Conservation (phyloP, 73 alveolate genomes). For the Paramecium sonneborni region DNA sequence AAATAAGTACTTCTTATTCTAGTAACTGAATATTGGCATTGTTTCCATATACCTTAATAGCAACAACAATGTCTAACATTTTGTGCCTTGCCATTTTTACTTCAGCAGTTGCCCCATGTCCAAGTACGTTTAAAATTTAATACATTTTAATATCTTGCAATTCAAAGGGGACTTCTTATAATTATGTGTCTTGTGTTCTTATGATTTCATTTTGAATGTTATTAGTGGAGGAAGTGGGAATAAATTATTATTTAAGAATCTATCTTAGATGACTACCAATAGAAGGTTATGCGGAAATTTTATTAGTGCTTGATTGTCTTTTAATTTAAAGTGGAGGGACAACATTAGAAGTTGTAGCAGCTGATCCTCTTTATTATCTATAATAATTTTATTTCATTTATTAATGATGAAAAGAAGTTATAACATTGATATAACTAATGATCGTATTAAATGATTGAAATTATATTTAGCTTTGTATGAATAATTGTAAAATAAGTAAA, state of each 20-base stretch:
- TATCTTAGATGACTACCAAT: background rate
- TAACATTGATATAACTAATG: background rate
- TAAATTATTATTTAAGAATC: background rate
- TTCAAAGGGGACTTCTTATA: background rate
- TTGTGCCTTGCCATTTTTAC: conserved; percentile 58
- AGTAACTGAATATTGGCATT: background rate
- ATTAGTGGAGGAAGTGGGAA: background rate
- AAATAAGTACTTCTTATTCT: conserved; percentile 48
- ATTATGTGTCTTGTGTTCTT: background rate
- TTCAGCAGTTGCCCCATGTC: conserved; percentile 66
- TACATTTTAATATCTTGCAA: conserved; percentile 15
- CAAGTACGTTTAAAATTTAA: conserved; percentile 18
- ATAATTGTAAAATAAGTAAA: background rate
- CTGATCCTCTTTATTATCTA: background rate
- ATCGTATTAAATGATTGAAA: background rate
- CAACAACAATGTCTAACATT: conserved; percentile 40
- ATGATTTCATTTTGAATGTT: conserved; percentile 26
- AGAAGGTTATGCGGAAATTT: background rate
- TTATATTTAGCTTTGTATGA: background rate
- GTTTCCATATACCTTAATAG: conserved; percentile 62
- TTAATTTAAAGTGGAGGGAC: background rate
- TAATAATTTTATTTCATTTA: conserved; percentile 22
- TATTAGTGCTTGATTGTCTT: background rate
- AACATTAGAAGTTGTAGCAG: background rate
- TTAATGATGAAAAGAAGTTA: background rate